A percentile compares a stretch with the other conserved stretches of the same genome.
phyloP scores from a whole-genome alignment of 805 yeast genomes.

The Myxozyma melibiosi region DNA sequence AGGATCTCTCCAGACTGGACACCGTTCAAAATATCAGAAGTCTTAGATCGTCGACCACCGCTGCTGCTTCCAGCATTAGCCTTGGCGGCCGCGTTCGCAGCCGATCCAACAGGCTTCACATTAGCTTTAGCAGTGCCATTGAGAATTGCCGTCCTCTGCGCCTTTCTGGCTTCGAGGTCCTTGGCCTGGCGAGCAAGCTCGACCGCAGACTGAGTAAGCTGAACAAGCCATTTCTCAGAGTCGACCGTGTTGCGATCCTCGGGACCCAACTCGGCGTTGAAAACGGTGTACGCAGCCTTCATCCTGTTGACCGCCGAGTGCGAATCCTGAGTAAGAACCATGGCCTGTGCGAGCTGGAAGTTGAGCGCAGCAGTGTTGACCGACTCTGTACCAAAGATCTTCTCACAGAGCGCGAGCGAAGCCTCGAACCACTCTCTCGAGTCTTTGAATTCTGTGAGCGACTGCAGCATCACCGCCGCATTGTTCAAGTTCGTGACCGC shows the following conservation, averaged over 20 bases:
- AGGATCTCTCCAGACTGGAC: conserved; percentile 32
- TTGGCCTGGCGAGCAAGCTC: conserved; percentile 50
- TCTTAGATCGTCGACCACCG: not conserved
- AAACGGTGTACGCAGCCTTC: conserved; percentile 57
- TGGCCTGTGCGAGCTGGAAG: conserved; percentile 68
- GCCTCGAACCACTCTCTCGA: conserved; percentile 57
- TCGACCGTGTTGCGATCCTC: conserved; percentile 70
- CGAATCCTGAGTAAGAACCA: conserved; percentile 55
- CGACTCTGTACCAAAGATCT: conserved; percentile 59
- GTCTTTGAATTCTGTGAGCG: conserved; percentile 50
- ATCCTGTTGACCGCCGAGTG: conserved; percentile 60
- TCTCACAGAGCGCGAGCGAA: conserved; percentile 55
- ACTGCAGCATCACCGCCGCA: conserved; percentile 61
- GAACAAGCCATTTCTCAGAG: conserved; percentile 63
- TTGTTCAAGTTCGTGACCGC: conserved; percentile 63
- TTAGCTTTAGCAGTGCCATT: conserved; percentile 11
- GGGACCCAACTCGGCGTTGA: conserved; percentile 62
- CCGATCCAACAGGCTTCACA: conserved; percentile 3
- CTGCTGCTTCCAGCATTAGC: conserved; percentile 19
- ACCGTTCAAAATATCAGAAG: conserved; percentile 10
- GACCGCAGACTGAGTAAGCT: conserved; percentile 54
- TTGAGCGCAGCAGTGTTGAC: conserved; percentile 65
- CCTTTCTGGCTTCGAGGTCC: conserved; percentile 34
- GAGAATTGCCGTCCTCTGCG: conserved; percentile 12
- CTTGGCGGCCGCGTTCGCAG: conserved; percentile 31